Evolutionary conservation across 768 basidiomycete species (phyloP).

Genomic region (Phaeolepiota aurea): DNA sequence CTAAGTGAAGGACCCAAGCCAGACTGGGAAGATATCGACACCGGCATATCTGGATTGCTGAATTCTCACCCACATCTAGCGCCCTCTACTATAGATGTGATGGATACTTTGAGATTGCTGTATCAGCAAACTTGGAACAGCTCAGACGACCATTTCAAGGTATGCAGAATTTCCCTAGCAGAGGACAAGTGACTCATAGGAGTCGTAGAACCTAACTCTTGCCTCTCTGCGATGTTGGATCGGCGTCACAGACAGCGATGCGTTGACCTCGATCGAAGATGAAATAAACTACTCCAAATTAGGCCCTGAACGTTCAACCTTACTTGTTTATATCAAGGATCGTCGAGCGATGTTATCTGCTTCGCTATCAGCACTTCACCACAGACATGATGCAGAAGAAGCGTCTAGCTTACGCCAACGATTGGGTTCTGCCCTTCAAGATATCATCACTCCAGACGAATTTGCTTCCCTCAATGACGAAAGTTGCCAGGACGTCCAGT

Average conservation of each 20-base stretch:
- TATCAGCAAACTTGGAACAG: too few relatives aligned
- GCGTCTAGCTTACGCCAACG: constrained; percentile 24
- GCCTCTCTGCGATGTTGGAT: constrained; percentile 18
- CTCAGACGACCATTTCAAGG: too few relatives aligned
- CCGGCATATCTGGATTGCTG: constrained; percentile 15
- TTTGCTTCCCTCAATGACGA: constrained; percentile 54
- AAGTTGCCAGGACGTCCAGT: constrained; percentile 30
- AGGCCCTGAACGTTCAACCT: constrained; percentile 10
- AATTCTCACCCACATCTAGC: too few relatives aligned
- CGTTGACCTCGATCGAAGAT: constrained; percentile 12
- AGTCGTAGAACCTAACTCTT: constrained; percentile 10
- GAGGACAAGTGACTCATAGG: too few relatives aligned
- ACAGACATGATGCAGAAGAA: background rate
- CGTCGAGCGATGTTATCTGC: background rate
- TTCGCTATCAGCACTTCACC: too few relatives aligned
- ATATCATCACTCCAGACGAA: constrained; percentile 35
- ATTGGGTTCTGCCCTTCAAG: constrained; percentile 20
- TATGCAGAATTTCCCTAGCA: too few relatives aligned
- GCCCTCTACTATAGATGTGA: too few relatives aligned
- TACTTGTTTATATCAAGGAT: constrained; percentile 10
- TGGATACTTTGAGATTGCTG: too few relatives aligned
- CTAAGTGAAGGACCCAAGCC: constrained; percentile 32
- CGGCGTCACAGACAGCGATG: constrained; percentile 13
- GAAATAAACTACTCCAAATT: constrained; percentile 10
- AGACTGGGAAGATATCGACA: constrained; percentile 28